Conservation (phyloP, 768 basidiomycete genomes). For the Coprinopsis strossmayeri region DNA sequence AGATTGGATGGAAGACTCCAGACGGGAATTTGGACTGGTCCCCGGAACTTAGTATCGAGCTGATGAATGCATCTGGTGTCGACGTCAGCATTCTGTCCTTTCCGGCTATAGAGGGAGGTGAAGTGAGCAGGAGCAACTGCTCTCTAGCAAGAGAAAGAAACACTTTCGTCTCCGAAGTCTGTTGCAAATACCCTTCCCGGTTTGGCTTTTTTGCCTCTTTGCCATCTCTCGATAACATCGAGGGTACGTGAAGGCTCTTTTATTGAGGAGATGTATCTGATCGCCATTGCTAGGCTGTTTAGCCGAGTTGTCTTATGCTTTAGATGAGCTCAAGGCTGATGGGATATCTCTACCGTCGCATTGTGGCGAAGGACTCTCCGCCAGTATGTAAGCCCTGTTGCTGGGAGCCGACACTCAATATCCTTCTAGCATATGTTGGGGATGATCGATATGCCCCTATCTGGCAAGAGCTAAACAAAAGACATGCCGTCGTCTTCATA, state of each 20-base stretch:
- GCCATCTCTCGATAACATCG: conserved; percentile 54
- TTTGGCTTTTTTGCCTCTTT: conserved; percentile 70
- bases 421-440: conserved; percentile 54
- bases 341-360: conserved; percentile 64
- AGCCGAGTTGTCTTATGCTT: conserved; percentile 50
- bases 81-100: conserved; percentile 61
- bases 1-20: conserved; percentile 59
- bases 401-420: not conserved
- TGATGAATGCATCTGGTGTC: conserved; percentile 56
- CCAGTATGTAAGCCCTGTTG: conserved; percentile 35
- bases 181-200: conserved; percentile 40
- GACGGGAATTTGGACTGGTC: conserved; percentile 61
- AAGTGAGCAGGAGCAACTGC: conserved; percentile 33
- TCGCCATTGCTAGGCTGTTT: conserved; percentile 43
- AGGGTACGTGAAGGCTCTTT: conserved; percentile 33
- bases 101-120: conserved; percentile 44
- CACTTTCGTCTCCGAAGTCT: conserved; percentile 37
- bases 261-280: not conserved
- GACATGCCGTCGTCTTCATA: conserved; percentile 59
- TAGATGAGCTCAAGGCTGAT: conserved; percentile 56
- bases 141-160: conserved; percentile 41
- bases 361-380: conserved; percentile 48
- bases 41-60: conserved; percentile 47
- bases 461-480: conserved; percentile 62
- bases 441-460: conserved; percentile 57